Base-by-base conservation (phyloP, 2,329 filamentous ascomycete genomes). In the Knufia petricola region DNA sequence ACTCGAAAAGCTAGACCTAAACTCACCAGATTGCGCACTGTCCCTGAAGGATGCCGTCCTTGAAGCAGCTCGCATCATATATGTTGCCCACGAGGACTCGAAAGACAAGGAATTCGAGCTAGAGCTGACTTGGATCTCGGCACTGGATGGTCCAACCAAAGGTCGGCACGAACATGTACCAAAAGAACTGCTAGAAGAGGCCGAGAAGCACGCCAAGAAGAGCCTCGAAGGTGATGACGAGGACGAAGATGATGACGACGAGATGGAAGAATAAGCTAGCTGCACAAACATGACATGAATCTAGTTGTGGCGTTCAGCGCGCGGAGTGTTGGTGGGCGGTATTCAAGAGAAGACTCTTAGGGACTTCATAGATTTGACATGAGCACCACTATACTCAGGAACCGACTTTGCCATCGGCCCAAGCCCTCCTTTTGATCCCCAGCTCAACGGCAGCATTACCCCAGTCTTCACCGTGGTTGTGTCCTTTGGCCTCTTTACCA, bases 41-140 rank as follows among this genome's bases (percentile, higher is more conserved):
- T 85, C 83, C 53, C 74, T 98, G 51, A 74, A 84, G 63, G 82
- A 96, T 63, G 92, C 84, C 44, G 87, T 98, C 63, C 95, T 94
- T 76, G 86, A 96, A 74, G 92, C 92, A 28, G 92, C 92, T 49
- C 77, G 88, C 53, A 98, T 98, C 69, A 96, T 98, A 69, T 94
- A 95, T 67, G 81, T 95, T 52, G 89, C 90, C 42, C 92, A 98
- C 66, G 92, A 96, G 68, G 92, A 98, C 68, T 96, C 90, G 76
- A 96, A 96, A 74, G 92, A 96, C 72, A 98, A 98, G 76, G 92
- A 96, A 57, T 98, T 96, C 63, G 92, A 98, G 79, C 76, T 98
- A 52, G 92, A 98, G 74, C 94, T 98, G 88, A 94, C 87, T 51
- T 98, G 92, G 92, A 86, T 96, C 67, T 95, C 88, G 68, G 79